Conservation (phyloP, 2,329 filamentous ascomycete species). For the Clarireedia sp. region DNA sequence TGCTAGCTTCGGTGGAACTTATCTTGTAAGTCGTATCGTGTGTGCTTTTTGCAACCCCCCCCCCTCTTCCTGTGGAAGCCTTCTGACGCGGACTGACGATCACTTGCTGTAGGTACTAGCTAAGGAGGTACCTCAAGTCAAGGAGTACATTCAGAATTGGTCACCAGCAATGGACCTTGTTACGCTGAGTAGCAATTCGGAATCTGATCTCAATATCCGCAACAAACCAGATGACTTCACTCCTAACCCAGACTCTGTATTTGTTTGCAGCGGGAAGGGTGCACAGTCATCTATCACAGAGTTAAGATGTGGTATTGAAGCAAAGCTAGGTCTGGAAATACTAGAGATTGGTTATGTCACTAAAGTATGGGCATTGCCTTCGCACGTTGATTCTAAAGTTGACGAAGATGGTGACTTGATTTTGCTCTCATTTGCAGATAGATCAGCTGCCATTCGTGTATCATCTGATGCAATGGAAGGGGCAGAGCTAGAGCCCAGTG, state of each 20-base stretch:
- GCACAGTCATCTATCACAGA: conserved; percentile 57
- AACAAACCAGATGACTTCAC: conserved; percentile 18
- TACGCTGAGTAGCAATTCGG: conserved; percentile 30
- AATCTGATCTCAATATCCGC: background rate
- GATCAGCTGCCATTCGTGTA: conserved; percentile 35
- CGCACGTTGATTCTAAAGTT: conserved; percentile 9
- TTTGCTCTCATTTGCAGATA: conserved; percentile 24
- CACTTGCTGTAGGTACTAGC: conserved; percentile 40
- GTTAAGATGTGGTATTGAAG: conserved; percentile 61
- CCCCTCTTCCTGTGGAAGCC: too few species aligned
- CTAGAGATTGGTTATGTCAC: conserved; percentile 42
- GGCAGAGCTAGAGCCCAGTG: conserved; percentile 35
- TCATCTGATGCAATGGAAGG: conserved; percentile 40
- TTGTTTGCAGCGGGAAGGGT: conserved; percentile 59
- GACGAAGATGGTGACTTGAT: conserved; percentile 19
- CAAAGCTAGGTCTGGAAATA: conserved; percentile 53
- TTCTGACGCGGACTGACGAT: conserved; percentile 1
- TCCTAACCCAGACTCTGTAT: conserved; percentile 47
- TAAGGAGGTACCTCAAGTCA: conserved; percentile 43
- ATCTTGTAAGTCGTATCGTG: conserved; percentile 30
- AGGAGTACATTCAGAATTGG: conserved; percentile 59
- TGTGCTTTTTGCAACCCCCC: background rate
- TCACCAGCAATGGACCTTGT: conserved; percentile 35
- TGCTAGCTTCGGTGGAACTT: conserved; percentile 69
- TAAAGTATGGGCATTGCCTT: conserved; percentile 45